A percentile compares a stretch with the other conserved stretches of the same genome.
Conservation (phyloP, 2,329 filamentous ascomycete genomes). For the Dryadomyces quercus-mongolicae region DNA sequence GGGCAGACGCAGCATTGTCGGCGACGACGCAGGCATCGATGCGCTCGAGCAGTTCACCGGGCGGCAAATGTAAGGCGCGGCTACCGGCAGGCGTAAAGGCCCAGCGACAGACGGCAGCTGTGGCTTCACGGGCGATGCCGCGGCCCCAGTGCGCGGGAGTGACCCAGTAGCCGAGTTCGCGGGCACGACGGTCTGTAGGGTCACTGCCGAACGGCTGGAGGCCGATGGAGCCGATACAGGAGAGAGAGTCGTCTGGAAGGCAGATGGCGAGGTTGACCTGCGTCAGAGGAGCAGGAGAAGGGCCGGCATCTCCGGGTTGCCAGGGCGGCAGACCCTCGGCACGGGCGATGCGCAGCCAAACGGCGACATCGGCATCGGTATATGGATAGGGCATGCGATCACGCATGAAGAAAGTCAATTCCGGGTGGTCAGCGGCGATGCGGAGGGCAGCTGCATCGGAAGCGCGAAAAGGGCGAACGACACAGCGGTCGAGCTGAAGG, state of each 20-base stretch:
- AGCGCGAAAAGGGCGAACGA: slow-evolving; percentile 27
- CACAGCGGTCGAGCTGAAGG: slow-evolving; percentile 17
- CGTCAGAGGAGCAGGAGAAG: not conserved
- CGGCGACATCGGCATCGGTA: slow-evolving; percentile 24
- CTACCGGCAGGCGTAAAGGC: slow-evolving; percentile 19
- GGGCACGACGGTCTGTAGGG: slow-evolving; percentile 23
- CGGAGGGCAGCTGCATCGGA: slow-evolving; percentile 26
- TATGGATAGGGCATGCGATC: slow-evolving; percentile 35
- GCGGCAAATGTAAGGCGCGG: not conserved
- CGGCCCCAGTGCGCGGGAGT: slow-evolving; percentile 29
- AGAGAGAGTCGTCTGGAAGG: slow-evolving; percentile 5
- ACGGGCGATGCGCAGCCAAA: slow-evolving; percentile 14
- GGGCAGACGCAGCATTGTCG: slow-evolving; percentile 27
- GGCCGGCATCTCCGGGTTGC: not conserved
- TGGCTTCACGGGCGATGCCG: slow-evolving; percentile 30
- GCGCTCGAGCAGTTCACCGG: slow-evolving; percentile 22
- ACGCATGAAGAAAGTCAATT: slow-evolving; percentile 27
- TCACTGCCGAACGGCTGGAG: slow-evolving; percentile 23
- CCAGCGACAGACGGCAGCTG: slow-evolving; percentile 27
- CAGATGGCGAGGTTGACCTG: slow-evolving; percentile 23
- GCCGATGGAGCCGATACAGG: slow-evolving; percentile 29
- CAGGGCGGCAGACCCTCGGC: slow-evolving; percentile 1
- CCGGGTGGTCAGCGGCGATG: slow-evolving; percentile 23
- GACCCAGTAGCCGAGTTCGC: slow-evolving; percentile 39
- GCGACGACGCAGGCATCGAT: slow-evolving; percentile 27